Evolutionary conservation across 2,329 filamentous ascomycete species (phyloP).

Genomic region (Fusarium duplospermum): DNA sequence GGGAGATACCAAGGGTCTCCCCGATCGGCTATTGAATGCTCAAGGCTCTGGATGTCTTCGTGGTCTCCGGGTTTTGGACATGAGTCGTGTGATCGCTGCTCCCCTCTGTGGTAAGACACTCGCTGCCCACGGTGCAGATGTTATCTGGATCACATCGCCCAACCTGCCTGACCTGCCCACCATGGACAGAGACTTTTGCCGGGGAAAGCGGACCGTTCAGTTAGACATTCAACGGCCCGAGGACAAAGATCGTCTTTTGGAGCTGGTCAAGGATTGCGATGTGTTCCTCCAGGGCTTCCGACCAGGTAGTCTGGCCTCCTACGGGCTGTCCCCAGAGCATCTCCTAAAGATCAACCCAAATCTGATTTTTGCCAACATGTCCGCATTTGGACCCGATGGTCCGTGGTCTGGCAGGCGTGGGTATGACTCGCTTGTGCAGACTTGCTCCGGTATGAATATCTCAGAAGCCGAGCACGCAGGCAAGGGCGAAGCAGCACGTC

Average conservation of each 20-base stretch:
- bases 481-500: slow-evolving; percentile 52
- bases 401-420: slow-evolving; percentile 58
- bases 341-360: slow-evolving; percentile 54
- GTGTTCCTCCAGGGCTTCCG: slow-evolving; percentile 74
- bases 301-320: slow-evolving; percentile 61
- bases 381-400: slow-evolving; percentile 62
- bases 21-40: neutral
- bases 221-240: slow-evolving; percentile 65
- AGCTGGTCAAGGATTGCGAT: slow-evolving; percentile 68
- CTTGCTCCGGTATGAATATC: slow-evolving; percentile 66
- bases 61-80: slow-evolving; percentile 76
- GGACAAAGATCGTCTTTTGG: slow-evolving; percentile 65
- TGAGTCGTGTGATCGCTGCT: slow-evolving; percentile 78
- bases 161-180: slow-evolving; percentile 72
- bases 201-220: slow-evolving; percentile 73
- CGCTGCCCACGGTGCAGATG: slow-evolving; percentile 77
- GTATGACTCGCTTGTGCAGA: slow-evolving; percentile 65
- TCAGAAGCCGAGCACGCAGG: slow-evolving; percentile 62
- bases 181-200: slow-evolving; percentile 74
- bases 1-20: slow-evolving; percentile 6
- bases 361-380: slow-evolving; percentile 63
- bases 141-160: slow-evolving; percentile 75
- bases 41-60: slow-evolving; percentile 51
- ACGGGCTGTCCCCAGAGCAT: slow-evolving; percentile 52
- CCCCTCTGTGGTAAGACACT: slow-evolving; percentile 75